Conservation (phyloP, 495 filamentous ascomycete genomes). For the Penicillium ochrochloron region DNA sequence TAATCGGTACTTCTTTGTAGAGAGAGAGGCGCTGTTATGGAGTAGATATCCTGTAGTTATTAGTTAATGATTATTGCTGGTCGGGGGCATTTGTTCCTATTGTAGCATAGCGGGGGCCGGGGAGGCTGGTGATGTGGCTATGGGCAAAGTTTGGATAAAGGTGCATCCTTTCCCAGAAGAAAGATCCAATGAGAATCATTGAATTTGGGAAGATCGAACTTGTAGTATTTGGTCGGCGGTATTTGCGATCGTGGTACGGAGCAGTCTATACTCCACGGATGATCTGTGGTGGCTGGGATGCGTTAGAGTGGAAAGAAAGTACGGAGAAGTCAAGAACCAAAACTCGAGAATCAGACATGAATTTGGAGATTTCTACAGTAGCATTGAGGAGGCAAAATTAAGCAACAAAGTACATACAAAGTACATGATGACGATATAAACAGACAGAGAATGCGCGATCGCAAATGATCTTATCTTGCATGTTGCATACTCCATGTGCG, state of each 20-base stretch:
- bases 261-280: not conserved
- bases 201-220: not conserved
- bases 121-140: not conserved
- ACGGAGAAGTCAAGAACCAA: no score
- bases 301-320: not conserved
- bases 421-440: constrained; percentile 3
- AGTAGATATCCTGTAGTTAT: not conserved
- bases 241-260: constrained; percentile 1
- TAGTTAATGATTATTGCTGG: not conserved
- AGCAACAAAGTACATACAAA: not conserved
- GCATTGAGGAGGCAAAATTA: not conserved
- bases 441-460: not conserved
- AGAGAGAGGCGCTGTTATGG: not conserved
- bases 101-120: not conserved
- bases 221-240: not conserved
- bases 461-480: constrained; percentile 20
- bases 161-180: not conserved
- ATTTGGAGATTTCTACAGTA: not conserved
- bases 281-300: constrained; percentile 5
- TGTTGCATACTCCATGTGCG: constrained; percentile 17
- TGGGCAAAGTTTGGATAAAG: constrained; percentile 14
- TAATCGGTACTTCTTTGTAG: not conserved
- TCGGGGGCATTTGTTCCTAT: not conserved
- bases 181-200: not conserved
- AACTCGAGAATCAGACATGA: no score